Base-by-base conservation (phyloP, 352 stramenopile species). In the Phytophthora ohioensis region DNA sequence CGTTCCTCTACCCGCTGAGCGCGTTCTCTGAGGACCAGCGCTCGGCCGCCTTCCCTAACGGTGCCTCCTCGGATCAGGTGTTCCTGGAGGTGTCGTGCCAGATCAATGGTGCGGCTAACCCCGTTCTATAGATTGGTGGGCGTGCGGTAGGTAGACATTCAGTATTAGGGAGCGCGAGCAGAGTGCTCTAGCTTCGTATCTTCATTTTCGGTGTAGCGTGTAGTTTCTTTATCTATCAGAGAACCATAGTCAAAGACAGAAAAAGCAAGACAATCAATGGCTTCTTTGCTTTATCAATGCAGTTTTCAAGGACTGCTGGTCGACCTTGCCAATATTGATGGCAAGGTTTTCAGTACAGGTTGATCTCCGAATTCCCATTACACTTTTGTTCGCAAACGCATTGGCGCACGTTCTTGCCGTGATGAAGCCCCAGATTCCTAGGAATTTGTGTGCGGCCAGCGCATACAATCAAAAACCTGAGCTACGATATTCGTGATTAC, bases 1-100 rank as follows among this genome's bases (percentile, higher is more conserved):
- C 86, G 71, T 95, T 95, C 70, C 57, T 95, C 30, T 95, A 95
- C 64, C 88, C 88, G n/a, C 76, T 95, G 76, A 91, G 84, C 45
- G 88, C 87, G 15, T 94, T 93, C 63, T 81, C 80, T 3, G 73
- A 78, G 31, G 84, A 91, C 32, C 65, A 82, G 59, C 78, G 79
- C 49, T 78, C 73, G 43, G 69, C 65, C 49, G 78, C 74, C 3
- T 77, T 77, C 32, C 61, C 67, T 21, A 57, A 69, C 21, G 53
- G 64, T 11, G 64, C 66, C 17, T 34, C 67, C 2, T 78, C 75
- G 17, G 82, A 91, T 64, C 77, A 79, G n/a, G 78, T 92, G 64
- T 94, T 92, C 57, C 67, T 94, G 35, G 87, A 94, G 57, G 87
- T 94, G 53, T 94, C 84, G 66, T 94, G 87, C 73, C 82, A 90